Evolutionary conservation across 768 basidiomycete genomes (phyloP).

Genomic region (Agrocybe chaxingu): DNA sequence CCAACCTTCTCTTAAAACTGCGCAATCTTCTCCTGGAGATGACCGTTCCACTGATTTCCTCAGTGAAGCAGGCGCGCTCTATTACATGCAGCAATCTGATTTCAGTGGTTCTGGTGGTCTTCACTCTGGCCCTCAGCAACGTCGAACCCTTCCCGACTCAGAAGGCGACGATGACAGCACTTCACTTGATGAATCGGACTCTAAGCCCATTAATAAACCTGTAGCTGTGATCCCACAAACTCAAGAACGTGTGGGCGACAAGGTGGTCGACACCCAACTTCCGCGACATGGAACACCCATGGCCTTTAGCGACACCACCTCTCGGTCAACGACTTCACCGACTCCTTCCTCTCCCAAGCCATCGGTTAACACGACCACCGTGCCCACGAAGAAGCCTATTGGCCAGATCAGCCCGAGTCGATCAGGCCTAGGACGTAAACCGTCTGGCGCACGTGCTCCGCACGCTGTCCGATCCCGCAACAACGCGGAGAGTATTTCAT

Average conservation of each 20-base stretch:
- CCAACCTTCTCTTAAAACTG: constrained; percentile 12
- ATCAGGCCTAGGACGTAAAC: constrained; percentile 60
- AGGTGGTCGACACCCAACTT: constrained; percentile 11
- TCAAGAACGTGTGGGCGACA: constrained; percentile 3
- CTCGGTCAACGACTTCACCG: constrained; percentile 5
- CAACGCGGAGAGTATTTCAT: constrained; percentile 38
- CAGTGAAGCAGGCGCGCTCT: constrained; percentile 60
- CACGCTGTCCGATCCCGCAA: constrained; percentile 40
- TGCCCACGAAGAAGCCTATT: constrained; percentile 11
- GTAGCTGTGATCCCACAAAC: background rate
- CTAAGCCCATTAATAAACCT: constrained; percentile 8
- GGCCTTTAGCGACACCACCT: constrained; percentile 29
- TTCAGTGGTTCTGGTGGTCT: constrained; percentile 1
- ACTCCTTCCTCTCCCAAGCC: constrained; percentile 3
- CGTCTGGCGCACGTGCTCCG: constrained; percentile 80
- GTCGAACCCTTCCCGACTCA: constrained; percentile 4
- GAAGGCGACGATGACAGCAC: constrained; percentile 33
- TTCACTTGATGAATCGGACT: constrained; percentile 15
- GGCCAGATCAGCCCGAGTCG: constrained; percentile 34
- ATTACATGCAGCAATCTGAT: constrained; percentile 59
- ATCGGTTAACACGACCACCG: constrained; percentile 8
- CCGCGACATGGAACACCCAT: constrained; percentile 35
- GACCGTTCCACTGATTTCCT: constrained; percentile 34
- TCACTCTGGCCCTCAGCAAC: constrained; percentile 2
- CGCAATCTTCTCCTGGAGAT: constrained; percentile 17